Evolutionary conservation across 768 basidiomycete species (phyloP), one percentile per base, ranked within the genome.

Genomic region (Favolaschia claudopus): DNA sequence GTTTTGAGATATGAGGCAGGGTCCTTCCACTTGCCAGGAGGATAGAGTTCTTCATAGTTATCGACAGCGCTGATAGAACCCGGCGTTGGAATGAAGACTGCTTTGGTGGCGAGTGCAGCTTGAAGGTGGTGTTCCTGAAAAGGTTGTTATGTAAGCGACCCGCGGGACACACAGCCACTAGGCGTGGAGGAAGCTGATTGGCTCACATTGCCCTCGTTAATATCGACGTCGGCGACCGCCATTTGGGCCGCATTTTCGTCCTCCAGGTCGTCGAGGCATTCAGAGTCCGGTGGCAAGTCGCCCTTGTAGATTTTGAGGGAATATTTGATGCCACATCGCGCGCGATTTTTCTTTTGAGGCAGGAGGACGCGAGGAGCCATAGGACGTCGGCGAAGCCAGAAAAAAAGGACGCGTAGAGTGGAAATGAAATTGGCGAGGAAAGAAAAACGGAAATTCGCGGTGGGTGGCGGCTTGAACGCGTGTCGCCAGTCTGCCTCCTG

Each of bases 1-100:
- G 89, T 91, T 55, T 88, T 86, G 54, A 96, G 80, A 71, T 91
- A 95, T 0, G 89, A 83, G 19, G 80, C 72, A 1, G 96, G 89
- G 65, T 97, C 93, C 60, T 79, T 83, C 90, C 92, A 97, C 50
- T 78, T 77, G 27, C 78, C 76, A 15, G 82, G 56, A 8, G 87
- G 85, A 68, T 98, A 98, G 29, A 95, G 78, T 8, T 88, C 82
- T 12, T 85, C 85, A 72, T 93, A 96, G 67, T 94, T 88, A 28
- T 85, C 83, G 54, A 91, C 88, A 64, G 91, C 64, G 44, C 93
- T 92, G 8, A 89, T 90, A 1, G 92, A 92, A 70, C 95, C 94
- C 0, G 97, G 96, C 4, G 92, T 96, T 3, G 97, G 97, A 67
- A 99, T 99, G 74, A 84, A 92, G 0, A 88, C 89, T 50, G 83